A percentile compares a stretch with the other conserved stretches of the same genome.
Conservation (phyloP, 768 basidiomycete species). For the Rhodotorula paludigena region DNA sequence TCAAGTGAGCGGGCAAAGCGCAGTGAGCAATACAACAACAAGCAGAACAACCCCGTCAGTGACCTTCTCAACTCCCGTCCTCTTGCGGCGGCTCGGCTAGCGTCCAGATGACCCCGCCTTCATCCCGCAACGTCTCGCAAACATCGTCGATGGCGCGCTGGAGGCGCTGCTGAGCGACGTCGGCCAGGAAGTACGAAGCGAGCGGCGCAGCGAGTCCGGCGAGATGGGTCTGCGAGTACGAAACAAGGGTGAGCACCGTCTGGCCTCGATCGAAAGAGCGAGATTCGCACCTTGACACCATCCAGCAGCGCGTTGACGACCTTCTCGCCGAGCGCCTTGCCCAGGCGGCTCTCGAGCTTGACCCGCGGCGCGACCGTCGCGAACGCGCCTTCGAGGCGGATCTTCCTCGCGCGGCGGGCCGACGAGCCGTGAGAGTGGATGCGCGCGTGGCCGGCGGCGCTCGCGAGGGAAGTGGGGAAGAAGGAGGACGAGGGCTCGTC, state of each 20-base stretch:
- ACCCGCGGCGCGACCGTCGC: constrained; percentile 15
- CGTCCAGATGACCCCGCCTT: constrained; percentile 26
- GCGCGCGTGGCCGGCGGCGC: background rate
- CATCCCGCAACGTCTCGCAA: constrained; percentile 6
- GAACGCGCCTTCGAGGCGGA: constrained; percentile 26
- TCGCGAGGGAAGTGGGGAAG: background rate
- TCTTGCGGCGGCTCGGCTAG: background rate
- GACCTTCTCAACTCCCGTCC: background rate
- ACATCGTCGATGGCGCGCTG: constrained; percentile 28
- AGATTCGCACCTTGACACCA: constrained; percentile 10
- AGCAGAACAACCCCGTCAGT: background rate
- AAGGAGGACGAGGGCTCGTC: background rate
- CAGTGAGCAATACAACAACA: background rate
- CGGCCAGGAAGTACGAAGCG: constrained; percentile 26
- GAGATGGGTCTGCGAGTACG: constrained; percentile 13
- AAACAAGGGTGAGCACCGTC: background rate
- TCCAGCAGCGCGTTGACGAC: constrained; percentile 32
- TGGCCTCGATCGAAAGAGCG: background rate
- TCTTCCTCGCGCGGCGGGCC: background rate
- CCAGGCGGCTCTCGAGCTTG: constrained; percentile 16
- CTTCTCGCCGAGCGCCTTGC: constrained; percentile 20
- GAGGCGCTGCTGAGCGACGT: constrained; percentile 13
- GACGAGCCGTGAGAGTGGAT: background rate
- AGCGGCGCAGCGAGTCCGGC: constrained; percentile 16
- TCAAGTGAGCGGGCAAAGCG: background rate